Conservation (phyloP, 495 filamentous ascomycete genomes). For the Staphylotrichum tortipilum region DNA sequence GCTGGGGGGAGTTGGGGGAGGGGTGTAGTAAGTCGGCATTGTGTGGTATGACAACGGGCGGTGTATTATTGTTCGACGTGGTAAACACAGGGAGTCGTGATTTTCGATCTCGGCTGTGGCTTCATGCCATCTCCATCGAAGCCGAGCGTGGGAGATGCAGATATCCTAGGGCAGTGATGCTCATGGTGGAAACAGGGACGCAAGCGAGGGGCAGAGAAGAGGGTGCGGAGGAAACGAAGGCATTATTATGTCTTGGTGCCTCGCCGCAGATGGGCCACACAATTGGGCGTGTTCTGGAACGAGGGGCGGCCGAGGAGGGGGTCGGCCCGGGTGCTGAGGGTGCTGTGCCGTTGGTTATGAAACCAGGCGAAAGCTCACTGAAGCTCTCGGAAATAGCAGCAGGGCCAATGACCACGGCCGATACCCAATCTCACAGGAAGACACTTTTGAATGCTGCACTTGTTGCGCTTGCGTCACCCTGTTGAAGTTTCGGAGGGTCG, state of each 20-base stretch:
- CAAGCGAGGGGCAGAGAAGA: background rate
- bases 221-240: background rate
- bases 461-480: too few species aligned
- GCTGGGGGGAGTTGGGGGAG: slow-evolving; percentile 2
- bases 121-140: too few species aligned
- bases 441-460: too few species aligned
- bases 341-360: background rate
- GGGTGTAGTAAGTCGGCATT: slow-evolving; percentile 12
- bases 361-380: slow-evolving; percentile 1
- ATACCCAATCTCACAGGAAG: background rate
- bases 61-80: too few species aligned
- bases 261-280: background rate
- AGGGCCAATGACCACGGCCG: background rate
- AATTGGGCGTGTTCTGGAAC: background rate
- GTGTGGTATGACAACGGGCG: background rate
- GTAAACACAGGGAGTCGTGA: too few species aligned
- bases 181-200: too few species aligned
- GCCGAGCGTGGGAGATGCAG: too few species aligned
- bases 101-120: too few species aligned
- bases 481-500: too few species aligned
- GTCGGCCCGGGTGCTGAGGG: background rate
- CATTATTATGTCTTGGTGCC: background rate
- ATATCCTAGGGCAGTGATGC: too few species aligned
- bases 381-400: background rate
- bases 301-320: background rate